Base-by-base conservation (phyloP, 192 early-diverging fungal species). In the Ambispora gerdemannii region DNA sequence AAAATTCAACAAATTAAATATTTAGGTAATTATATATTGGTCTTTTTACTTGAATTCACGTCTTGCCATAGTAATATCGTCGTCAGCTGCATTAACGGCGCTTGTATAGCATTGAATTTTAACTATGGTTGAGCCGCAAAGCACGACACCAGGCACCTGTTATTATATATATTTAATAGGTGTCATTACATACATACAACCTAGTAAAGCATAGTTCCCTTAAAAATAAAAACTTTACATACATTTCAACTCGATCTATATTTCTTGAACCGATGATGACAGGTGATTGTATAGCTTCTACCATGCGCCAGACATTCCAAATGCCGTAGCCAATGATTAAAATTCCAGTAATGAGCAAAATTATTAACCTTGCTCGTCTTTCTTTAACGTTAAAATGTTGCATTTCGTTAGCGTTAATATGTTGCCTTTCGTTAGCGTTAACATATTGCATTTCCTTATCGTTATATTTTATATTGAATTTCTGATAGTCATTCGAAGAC, bases 231-330 rank as follows among this genome's bases (percentile, higher is more conserved):
- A 27, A 60, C 19, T 19, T 7, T 60, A n/a, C 3, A 31, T 4
- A 35, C 22, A 35, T 35, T 17, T 34, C 31, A 22, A 53, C 19
- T 31, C 25, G 13, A 24, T 15, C 33, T 3, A 25, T 22, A 27
- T 31, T 28, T 52, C 22, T 67, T 17, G 52, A 30, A 6, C n/a
- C n/a, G n/a, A 50, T 47, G 7, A 67, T 31, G 0, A 67, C 65
- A 8, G 65, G 65, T 17, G 10, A 24, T 1, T n/a, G 19, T 3
- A 67, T 19, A 1, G 65, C 65, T 22, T 33, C 32, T 31, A 35
- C n/a, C 65, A 67, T 34, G 20, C 65, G 22, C 13, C 30, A 67
- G 20, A 67, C 19, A 31, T 67, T 67, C 65, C 65, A 67, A 11
- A n/a, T 33, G 20, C 31, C 60, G 35, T 34, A 63, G 24, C 20